Base-by-base conservation (phyloP, 768 basidiomycete genomes). In the Mycena indigotica region DNA sequence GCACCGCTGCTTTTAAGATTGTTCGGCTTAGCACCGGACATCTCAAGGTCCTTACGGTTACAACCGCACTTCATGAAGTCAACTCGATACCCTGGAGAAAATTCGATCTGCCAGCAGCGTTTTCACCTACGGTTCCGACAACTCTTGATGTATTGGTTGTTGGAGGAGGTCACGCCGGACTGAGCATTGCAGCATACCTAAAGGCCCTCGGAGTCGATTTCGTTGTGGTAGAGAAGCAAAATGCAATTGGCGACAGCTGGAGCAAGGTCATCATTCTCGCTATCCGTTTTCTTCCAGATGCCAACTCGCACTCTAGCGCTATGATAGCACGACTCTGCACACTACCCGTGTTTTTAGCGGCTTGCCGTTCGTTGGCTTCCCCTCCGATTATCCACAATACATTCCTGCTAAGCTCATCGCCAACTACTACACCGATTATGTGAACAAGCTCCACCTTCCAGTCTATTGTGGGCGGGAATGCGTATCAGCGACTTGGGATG, bases 141-240 rank as follows among this genome's bases (percentile, higher is more conserved):
- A 55, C 58, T 16, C 19, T 63, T 21, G 62, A 63, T 23, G 82
- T 80, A 8, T 57, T 82, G 25, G 61, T 83, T 23, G 64, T 80
- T 13, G 76, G 79, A 4, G 78, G 73, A 2, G 80, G 80, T 26
- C 67, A 68, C 41, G 62, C 56, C 5, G 67, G 67, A n/a, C 26
- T 68, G 45, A 53, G 56, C 28, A 62, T 67, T 10, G 60, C 66
- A 2, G 65, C 62, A 8, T 60, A 65, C 52, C 57, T 67, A 40
- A 79, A 81, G 60, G 71, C 74, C n/a, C 67, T 83, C n/a, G 81
- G 75, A 29, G 64, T 83, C 26, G 64, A 71, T 8, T 71, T 71
- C 25, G 72, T 84, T 8, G 67, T 84, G 40, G 69, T 84, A 53
- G 84, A 86, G 67, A 77, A 72, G 63, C 68, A 78, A 39, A 46